Conservation (phyloP, 129 eudicot genomes). For the Chrysanthemum lavandulifolium region DNA sequence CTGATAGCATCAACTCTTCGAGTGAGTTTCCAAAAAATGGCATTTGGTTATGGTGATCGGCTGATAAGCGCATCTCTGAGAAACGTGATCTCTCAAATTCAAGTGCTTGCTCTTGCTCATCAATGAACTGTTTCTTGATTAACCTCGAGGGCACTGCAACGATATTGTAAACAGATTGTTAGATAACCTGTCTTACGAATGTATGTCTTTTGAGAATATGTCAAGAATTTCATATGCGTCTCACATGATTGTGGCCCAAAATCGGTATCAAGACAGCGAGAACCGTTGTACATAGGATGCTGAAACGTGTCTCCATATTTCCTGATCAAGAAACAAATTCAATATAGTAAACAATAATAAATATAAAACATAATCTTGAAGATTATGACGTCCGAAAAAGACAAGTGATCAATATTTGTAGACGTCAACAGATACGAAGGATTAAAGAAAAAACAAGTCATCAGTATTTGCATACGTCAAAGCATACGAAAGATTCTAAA, state of each 20-base stretch:
- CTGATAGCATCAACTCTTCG: constrained; percentile 44
- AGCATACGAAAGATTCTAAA: background rate
- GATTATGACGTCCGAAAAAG: background rate
- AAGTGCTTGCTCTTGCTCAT: constrained; percentile 53
- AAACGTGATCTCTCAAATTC: constrained; percentile 55
- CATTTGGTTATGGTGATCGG: constrained; percentile 28
- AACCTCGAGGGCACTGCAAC: constrained; percentile 44
- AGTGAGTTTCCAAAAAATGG: constrained; percentile 41
- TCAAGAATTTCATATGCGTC: constrained; percentile 4
- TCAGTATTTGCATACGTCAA: background rate
- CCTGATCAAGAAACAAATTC: constrained; percentile 32
- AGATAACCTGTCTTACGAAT: background rate
- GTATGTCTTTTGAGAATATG: background rate
- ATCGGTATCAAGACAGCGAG: constrained; percentile 36
- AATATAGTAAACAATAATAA: background rate
- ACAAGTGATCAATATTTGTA: background rate
- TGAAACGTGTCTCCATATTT: constrained; percentile 40
- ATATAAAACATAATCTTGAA: constrained; percentile 4
- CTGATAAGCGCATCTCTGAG: constrained; percentile 51
- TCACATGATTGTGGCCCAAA: constrained; percentile 46
- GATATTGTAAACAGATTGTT: background rate
- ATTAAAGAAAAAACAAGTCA: background rate
- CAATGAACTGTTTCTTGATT: constrained; percentile 50
- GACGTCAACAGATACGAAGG: background rate
- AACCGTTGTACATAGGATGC: constrained; percentile 36